Conservation (phyloP, 2,329 filamentous ascomycete species). For the Amylocarpus encephaloides region DNA sequence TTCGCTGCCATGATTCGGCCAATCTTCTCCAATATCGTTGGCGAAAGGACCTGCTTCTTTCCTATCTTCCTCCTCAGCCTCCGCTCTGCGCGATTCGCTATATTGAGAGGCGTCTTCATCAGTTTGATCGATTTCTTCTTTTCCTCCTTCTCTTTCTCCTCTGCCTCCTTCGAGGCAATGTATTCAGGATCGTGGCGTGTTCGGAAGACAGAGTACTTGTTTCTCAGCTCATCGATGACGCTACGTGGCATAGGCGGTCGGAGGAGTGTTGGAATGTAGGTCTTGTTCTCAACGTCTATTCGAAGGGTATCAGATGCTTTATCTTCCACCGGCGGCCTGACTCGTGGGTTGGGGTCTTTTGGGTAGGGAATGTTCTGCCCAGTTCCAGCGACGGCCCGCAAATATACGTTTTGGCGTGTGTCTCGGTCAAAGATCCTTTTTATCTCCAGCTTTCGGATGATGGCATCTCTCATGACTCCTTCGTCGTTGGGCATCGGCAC, state of each 20-base stretch:
- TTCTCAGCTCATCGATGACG: constrained; percentile 81
- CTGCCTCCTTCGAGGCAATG: constrained; percentile 54
- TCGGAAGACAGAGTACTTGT: constrained; percentile 75
- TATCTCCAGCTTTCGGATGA: constrained; percentile 63
- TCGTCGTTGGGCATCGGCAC: constrained; percentile 42
- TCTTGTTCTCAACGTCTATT: constrained; percentile 65
- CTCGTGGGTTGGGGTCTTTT: constrained; percentile 36
- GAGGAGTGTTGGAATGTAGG: constrained; percentile 73
- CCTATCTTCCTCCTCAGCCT: constrained; percentile 22
- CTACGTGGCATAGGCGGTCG: constrained; percentile 68
- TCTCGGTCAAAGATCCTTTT: constrained; percentile 45
- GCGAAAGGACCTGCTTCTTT: constrained; percentile 27
- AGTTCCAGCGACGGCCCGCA: constrained; percentile 61
- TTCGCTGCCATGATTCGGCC: constrained; percentile 30
- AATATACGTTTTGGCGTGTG: constrained; percentile 44
- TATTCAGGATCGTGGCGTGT: constrained; percentile 74
- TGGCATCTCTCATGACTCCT: constrained; percentile 60
- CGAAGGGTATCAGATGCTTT: constrained; percentile 65
- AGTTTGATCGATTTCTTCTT: constrained; percentile 21
- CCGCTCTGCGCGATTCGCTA: constrained; percentile 26
- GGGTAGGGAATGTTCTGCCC: constrained; percentile 76
- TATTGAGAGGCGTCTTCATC: constrained; percentile 31
- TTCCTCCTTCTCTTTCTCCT: constrained; percentile 43
- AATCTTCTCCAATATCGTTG: constrained; percentile 29
- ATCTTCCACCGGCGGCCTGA: constrained; percentile 40